Base-by-base conservation (phyloP, 1,284 basidiomycete species). In the Caloboletus inedulis region DNA sequence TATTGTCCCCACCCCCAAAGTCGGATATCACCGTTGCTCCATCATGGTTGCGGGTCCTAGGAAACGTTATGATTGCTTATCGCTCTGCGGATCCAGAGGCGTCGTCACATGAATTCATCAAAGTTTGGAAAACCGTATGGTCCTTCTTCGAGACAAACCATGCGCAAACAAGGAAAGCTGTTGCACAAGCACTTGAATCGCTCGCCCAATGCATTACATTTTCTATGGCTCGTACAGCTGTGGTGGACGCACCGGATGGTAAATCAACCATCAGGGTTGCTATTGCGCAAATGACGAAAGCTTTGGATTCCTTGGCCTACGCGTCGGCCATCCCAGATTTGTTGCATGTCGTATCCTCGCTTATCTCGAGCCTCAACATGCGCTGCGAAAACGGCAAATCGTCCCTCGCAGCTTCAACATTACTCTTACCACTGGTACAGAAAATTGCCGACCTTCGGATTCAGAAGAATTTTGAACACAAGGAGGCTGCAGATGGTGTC, bases 401-500 rank as follows among this genome's bases (percentile, higher is more conserved):
- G 14, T 78, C 75, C 23, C 82, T 87, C 5, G 87, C 86, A 7
- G 89, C 91, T 3, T 84, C 92, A 62, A 68, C 74, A 41, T 77
- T 98, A 8, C 74, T 96, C 21, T 69, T 89, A 42, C 84, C 86
- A 31, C 69, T 94, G n/a, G 78, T 98, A 45, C 73, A 78, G 56
- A 82, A 84, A 52, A 76, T 97, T 27, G 92, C 86, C 2, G 84
- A 88, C 39, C 72, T 97, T 54, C 77, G 96, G 39, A 75, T 81
- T 33, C 79, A 89, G 62, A 90, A 88, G 69, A 83, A 78, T 5
- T 99, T 99, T 64, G 94, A 98, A 70, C 81, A 89, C 70, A 95
- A 94, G 69, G 93, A 95, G 68, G 82, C 83, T 43, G 94, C 88
- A 23, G 97, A 99, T 69, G 76, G 75, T 5, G 85, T 89, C 1